Evolutionary conservation across 495 filamentous ascomycete species (phyloP).

Genomic region (Penicillium salamii): DNA sequence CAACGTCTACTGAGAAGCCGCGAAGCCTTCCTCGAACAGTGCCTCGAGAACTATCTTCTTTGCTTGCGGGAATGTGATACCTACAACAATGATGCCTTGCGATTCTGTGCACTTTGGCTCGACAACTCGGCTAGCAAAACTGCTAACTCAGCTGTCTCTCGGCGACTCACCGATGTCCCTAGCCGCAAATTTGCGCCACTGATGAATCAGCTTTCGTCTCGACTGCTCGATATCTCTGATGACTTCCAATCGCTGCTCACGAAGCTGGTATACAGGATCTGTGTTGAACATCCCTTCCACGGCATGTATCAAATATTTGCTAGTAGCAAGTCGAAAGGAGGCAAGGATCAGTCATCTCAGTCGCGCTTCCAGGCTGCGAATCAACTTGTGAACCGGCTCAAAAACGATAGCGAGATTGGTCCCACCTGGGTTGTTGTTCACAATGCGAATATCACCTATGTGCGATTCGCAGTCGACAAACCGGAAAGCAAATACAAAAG

Average conservation of each 20-base stretch:
- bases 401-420: constrained; percentile 41
- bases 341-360: constrained; percentile 68
- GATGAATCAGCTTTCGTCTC: constrained; percentile 95
- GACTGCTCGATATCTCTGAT: constrained; percentile 65
- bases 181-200: constrained; percentile 88
- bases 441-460: constrained; percentile 70
- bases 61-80: constrained; percentile 78
- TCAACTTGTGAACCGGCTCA: constrained; percentile 59
- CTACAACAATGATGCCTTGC: constrained; percentile 83
- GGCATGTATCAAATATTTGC: constrained; percentile 95
- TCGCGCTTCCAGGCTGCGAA: constrained; percentile 71
- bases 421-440: constrained; percentile 64
- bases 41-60: constrained; percentile 92
- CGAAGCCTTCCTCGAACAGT: constrained; percentile 76
- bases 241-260: constrained; percentile 75
- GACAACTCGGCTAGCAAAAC: constrained; percentile 69
- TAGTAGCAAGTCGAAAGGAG: constrained; percentile 60
- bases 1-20: constrained; percentile 70
- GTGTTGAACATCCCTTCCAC: constrained; percentile 89
- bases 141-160: constrained; percentile 73
- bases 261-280: constrained; percentile 73
- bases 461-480: constrained; percentile 65
- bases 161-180: constrained; percentile 67
- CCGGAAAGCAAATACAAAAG: constrained; percentile 60
- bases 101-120: constrained; percentile 95